Base-by-base conservation (phyloP, 495 filamentous ascomycete genomes). In the Neurospora sp. region DNA sequence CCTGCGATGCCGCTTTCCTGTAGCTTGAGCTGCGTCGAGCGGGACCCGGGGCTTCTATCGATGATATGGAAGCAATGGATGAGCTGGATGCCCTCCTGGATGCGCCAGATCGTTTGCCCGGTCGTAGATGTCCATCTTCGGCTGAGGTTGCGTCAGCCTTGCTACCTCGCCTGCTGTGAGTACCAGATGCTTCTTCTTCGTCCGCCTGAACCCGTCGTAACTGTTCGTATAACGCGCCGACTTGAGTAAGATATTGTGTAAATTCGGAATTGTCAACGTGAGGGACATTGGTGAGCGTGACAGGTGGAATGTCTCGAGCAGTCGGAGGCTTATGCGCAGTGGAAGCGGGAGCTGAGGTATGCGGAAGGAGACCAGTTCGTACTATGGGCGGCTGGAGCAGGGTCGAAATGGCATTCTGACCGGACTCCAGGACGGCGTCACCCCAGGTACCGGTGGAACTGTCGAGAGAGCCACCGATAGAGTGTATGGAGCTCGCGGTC, bases 341-440 rank as follows among this genome's bases (percentile, higher is more conserved):
- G 7, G 87, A 87, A 35, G 89, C 82, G 0, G 92, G 84, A 6
- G 89, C 87, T 4, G 90, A 82, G 3, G 90, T 89, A 79, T 96
- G 91, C 3, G 94, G 90, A 16, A 91, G 85, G 66, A 97, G 86
- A 62, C 93, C 95, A 20, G 94, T 96, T 71, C 96, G 92, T 37
- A 95, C 88, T 73, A 96, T 96, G 0, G 96, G 94, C 20, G 93
- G 90, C 78, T 97, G 94, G 23, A 98, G 87, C 16, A 99, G 88
- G 4, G 92, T 96, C 35, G 96, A 97, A 78, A 99, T 98, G 73
- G 96, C 93, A 88, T 97, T 97, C 75, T 93, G 91, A 9, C 90
- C 89, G 6, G 89, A 88, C 78, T 98, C 94, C 44, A 88, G 88
- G 74, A 96, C 87, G 39, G 90, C 86, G 70, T 85, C 83, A 79